A percentile compares a stretch with the other conserved stretches of the same genome.
Evolutionary conservation across 2,329 filamentous ascomycete species (phyloP).

Genomic region (Colletotrichum agaves): DNA sequence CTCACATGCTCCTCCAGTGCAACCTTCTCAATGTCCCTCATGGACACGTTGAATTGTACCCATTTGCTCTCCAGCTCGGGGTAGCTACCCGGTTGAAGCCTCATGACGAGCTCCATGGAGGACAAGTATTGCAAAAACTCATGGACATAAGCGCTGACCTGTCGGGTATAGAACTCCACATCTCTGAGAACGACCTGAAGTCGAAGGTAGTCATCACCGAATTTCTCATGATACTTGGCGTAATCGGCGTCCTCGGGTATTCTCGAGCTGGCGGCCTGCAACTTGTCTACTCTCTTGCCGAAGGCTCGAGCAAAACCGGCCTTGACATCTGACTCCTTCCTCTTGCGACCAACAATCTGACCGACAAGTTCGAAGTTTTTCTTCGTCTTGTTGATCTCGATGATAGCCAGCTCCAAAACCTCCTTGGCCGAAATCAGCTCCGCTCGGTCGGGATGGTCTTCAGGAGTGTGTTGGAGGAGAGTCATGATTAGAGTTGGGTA

Average conservation of each 20-base stretch:
- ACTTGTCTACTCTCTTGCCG: slow-evolving; percentile 86
- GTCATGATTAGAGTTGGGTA: slow-evolving; percentile 89
- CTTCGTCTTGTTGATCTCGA: slow-evolving; percentile 94
- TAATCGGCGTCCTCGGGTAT: slow-evolving; percentile 85
- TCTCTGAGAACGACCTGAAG: slow-evolving; percentile 93
- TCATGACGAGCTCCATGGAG: slow-evolving; percentile 86
- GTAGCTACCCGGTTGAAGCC: slow-evolving; percentile 75
- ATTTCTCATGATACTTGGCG: slow-evolving; percentile 82
- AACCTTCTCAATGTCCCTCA: slow-evolving; percentile 85
- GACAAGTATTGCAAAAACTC: slow-evolving; percentile 83
- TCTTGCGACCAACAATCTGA: slow-evolving; percentile 85
- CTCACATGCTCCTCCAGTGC: slow-evolving; percentile 86
- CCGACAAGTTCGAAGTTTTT: slow-evolving; percentile 94
- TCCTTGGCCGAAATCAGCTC: slow-evolving; percentile 66
- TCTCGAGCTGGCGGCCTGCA: slow-evolving; percentile 71
- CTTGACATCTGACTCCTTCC: slow-evolving; percentile 88
- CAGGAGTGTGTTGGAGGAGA: slow-evolving; percentile 81
- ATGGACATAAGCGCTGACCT: slow-evolving; percentile 81
- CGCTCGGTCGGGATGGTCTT: slow-evolving; percentile 83
- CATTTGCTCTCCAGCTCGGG: slow-evolving; percentile 94
- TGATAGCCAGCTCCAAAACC: slow-evolving; percentile 72
- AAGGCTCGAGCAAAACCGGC: slow-evolving; percentile 89
- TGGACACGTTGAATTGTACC: slow-evolving; percentile 88
- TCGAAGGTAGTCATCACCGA: slow-evolving; percentile 91
- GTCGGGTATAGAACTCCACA: slow-evolving; percentile 91